phyloP scores from a whole-genome alignment of 2,329 filamentous ascomycete species.

The Periconia sp. region DNA sequence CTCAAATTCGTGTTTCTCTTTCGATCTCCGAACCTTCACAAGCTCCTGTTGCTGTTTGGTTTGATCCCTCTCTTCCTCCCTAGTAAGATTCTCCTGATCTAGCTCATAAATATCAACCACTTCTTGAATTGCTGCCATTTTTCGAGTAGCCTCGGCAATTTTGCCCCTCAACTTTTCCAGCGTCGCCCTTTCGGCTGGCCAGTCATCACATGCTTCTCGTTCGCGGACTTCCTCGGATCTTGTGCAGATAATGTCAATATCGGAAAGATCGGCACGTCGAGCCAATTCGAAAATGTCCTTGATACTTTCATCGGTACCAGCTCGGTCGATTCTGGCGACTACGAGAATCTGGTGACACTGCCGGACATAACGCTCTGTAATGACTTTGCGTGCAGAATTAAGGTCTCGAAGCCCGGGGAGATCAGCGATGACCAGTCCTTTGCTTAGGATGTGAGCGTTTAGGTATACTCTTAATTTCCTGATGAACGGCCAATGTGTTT shows the following conservation, averaged over 20 bases:
- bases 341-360: constrained; percentile 57
- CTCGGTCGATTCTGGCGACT: constrained; percentile 51
- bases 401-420: constrained; percentile 57
- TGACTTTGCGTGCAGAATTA: constrained; percentile 51
- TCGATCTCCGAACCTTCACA: constrained; percentile 9
- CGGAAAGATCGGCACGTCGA: constrained; percentile 43
- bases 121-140: constrained; percentile 12
- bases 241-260: constrained; percentile 29
- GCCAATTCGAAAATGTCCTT: constrained; percentile 51
- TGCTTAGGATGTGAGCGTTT: constrained; percentile 55
- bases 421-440: constrained; percentile 57
- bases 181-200: constrained; percentile 10
- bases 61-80: constrained; percentile 32
- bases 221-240: constrained; percentile 22
- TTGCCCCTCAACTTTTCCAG: constrained; percentile 15
- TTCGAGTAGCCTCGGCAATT: constrained; percentile 9
- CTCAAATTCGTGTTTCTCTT: constrained; percentile 21
- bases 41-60: constrained; percentile 13
- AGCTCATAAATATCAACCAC: constrained; percentile 13
- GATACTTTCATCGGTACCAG: constrained; percentile 51
- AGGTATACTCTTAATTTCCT: constrained; percentile 53
- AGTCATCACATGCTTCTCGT: constrained; percentile 21
- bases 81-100: constrained; percentile 7
- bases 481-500: constrained; percentile 53
- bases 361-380: constrained; percentile 55